Base-by-base conservation (phyloP, 495 filamentous ascomycete species). In the Talaromyces liani region DNA sequence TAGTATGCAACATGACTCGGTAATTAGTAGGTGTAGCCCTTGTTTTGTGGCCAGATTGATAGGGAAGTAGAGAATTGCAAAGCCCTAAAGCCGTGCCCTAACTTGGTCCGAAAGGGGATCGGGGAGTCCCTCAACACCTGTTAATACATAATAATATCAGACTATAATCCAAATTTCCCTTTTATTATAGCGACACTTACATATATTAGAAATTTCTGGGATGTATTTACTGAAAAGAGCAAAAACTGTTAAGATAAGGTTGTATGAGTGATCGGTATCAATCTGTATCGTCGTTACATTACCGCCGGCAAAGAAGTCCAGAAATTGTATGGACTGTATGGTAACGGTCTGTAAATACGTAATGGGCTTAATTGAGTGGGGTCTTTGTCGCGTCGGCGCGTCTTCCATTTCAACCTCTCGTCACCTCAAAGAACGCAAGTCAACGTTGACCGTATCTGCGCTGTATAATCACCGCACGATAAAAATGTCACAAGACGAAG, bases 401-500 rank as follows among this genome's bases (percentile, higher is more conserved):
- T 59, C 33, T 27, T 27, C 57, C 57, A 8, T 9, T 20, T 29
- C 9, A 12, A 56, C 5, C 29, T 8, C 29, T 56, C 53, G 9
- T 14, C 22, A 1, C 24, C 4, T 3, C 49, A 54, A 22, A 22
- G 49, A 39, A 12, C 14, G 4, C 12, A 41, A 41, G 36, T 41
- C 36, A 16, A 16, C 14, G 3, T 41, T 41, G 1, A 41, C 14
- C 14, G 16, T 20, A 18, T 8, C 18, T 3, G 20, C 45, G 1
- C 6, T n/a, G 14, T 2, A 25, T 27, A 56, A 1, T 20, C 4
- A 56, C n/a, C 27, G 20, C 22, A 4, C n/a, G 22, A 58, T 25
- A 34, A 54, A 51, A 51, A 62, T 62, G 60, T 62, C 60, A 22
- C 22, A 49, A 18, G 60, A 66, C 54, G 67, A 67, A 39, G 70